A percentile compares a stretch with the other conserved stretches of the same genome.
These are phyloP conservation scores for Abortiporus biennis DNA, from an alignment of 1,284 basidiomycete genomes.

Conservation along the genomic window DNA sequence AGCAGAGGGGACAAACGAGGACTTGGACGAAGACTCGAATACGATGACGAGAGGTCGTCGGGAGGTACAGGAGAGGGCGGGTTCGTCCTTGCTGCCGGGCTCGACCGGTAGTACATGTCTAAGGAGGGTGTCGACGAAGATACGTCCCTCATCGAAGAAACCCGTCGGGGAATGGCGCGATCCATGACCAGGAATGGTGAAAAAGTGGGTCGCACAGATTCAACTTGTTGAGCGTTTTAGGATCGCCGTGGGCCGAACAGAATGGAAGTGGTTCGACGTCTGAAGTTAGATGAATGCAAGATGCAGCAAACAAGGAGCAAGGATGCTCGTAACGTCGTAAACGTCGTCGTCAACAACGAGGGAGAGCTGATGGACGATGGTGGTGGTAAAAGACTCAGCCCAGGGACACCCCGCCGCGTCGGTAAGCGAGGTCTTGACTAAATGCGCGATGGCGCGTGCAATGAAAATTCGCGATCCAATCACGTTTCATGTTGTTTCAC, in stretches of 20 bases:
- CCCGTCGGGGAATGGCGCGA: slow-evolving; percentile 20
- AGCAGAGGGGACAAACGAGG: slow-evolving; percentile 32
- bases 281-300: background rate
- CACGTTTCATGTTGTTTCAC: too few relatives aligned
- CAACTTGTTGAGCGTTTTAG: background rate
- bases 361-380: too few relatives aligned
- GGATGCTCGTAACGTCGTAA: background rate
- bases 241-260: background rate
- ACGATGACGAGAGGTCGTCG: slow-evolving; percentile 15
- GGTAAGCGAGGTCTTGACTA: too few relatives aligned
- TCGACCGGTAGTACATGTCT: slow-evolving; percentile 37
- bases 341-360: too few relatives aligned
- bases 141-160: slow-evolving; percentile 23
- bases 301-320: too few relatives aligned
- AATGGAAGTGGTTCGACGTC: too few relatives aligned
- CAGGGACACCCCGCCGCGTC: too few relatives aligned
- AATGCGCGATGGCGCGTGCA: too few relatives aligned
- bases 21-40: slow-evolving; percentile 17
- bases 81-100: slow-evolving; percentile 31
- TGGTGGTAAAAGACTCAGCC: too few relatives aligned
- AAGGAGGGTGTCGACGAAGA: slow-evolving; percentile 20
- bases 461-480: too few relatives aligned
- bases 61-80: slow-evolving; percentile 28
- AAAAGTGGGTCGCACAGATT: background rate
- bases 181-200: slow-evolving; percentile 2